Conservation (phyloP, 2,329 filamentous ascomycete species). For the Neodidymelliopsis sp. region DNA sequence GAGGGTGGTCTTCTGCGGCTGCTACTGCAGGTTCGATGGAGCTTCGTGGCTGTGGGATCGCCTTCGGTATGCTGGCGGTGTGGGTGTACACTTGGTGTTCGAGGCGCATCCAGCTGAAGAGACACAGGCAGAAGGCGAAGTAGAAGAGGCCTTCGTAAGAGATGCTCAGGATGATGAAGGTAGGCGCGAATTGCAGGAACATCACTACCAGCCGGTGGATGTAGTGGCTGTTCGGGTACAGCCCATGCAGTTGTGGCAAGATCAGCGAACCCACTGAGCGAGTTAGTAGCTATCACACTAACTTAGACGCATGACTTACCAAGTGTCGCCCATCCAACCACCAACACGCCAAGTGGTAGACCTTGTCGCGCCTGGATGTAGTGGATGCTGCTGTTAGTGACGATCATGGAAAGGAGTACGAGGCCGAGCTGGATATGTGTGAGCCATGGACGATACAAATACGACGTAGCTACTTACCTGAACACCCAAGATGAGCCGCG, state of each 20-base stretch:
- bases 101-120: conserved; percentile 90
- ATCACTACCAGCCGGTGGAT: conserved; percentile 87
- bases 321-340: conserved; percentile 83
- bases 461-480: conserved; percentile 59
- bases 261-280: conserved; percentile 72
- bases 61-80: conserved; percentile 21
- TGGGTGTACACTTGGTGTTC: conserved; percentile 76
- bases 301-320: conserved; percentile 56
- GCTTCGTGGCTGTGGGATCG: conserved; percentile 25
- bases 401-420: conserved; percentile 79
- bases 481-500: conserved; percentile 68
- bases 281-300: conserved; percentile 14
- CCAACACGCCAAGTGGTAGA: conserved; percentile 84
- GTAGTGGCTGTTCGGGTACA: conserved; percentile 85
- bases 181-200: conserved; percentile 90
- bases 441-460: not conserved
- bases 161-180: conserved; percentile 94
- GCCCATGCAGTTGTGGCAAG: conserved; percentile 80
- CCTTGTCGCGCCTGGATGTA: conserved; percentile 86
- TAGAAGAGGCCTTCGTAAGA: conserved; percentile 98
- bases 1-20: conserved; percentile 44
- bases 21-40: conserved; percentile 50
- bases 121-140: conserved; percentile 80
- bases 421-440: conserved; percentile 68
- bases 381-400: conserved; percentile 84